Percentiles rank a stretch among this genome's conserved stretches.
Evolutionary conservation across 257 asterid species (phyloP).

Genomic region (Nicotiana tomentosiformis): DNA sequence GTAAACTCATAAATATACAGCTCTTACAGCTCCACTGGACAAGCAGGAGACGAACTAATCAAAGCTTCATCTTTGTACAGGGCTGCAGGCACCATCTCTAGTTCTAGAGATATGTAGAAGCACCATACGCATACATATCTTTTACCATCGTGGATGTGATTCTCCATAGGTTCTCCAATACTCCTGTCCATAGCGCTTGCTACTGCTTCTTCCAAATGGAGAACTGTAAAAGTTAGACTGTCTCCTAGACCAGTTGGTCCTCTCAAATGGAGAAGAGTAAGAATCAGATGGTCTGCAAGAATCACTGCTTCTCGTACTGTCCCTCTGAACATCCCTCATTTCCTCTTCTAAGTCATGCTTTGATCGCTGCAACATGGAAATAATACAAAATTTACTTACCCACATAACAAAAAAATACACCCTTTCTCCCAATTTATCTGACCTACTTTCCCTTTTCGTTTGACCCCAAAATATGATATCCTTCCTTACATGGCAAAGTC

Average conservation of each 20-base stretch:
- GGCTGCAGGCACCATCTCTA: background rate
- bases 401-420: background rate
- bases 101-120: background rate
- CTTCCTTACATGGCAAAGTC: background rate
- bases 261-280: constrained; percentile 48
- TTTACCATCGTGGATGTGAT: constrained; percentile 40
- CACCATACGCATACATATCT: background rate
- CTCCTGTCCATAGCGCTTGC: constrained; percentile 48
- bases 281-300: constrained; percentile 47
- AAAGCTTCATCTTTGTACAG: background rate
- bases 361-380: constrained; percentile 46
- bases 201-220: constrained; percentile 48
- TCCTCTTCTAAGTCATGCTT: constrained; percentile 62
- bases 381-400: background rate
- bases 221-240: constrained; percentile 34
- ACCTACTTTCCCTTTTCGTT: background rate
- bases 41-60: background rate
- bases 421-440: background rate
- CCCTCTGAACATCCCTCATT: constrained; percentile 32
- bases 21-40: background rate
- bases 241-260: constrained; percentile 39
- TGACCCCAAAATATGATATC: background rate
- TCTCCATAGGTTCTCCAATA: constrained; percentile 30
- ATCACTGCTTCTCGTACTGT: constrained; percentile 30
- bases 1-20: background rate